Evolutionary conservation across 352 stramenopile genomes (phyloP).

Genomic region (Globisporangium mamillatum): DNA sequence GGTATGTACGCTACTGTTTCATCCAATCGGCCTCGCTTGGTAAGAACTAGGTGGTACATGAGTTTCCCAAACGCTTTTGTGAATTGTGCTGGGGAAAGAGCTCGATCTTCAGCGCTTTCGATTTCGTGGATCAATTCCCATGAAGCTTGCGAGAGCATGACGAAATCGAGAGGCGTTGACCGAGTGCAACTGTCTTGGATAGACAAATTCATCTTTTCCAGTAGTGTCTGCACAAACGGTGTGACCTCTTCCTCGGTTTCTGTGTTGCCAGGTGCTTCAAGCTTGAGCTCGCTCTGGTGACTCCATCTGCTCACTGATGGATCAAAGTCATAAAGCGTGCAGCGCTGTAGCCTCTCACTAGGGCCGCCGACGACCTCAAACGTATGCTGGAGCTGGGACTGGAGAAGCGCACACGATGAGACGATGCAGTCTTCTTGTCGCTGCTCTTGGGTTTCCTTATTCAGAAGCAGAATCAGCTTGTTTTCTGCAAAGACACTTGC

Average conservation of each 20-base stretch:
- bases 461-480: conserved; percentile 4
- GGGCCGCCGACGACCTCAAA: conserved; percentile 33
- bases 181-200: conserved; percentile 27
- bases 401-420: conserved; percentile 28
- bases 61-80: conserved; percentile 35
- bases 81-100: neutral
- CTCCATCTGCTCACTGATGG: neutral
- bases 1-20: neutral
- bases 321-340: conserved; percentile 29
- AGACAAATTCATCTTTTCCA: conserved; percentile 38
- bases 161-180: conserved; percentile 33
- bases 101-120: conserved; percentile 17
- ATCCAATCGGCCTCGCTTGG: conserved; percentile 33
- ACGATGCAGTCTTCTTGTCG: neutral
- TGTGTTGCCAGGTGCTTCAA: too few species aligned
- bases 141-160: conserved; percentile 46
- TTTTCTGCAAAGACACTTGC: conserved; percentile 2
- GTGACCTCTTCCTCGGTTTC: neutral
- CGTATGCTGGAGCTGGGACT: conserved; percentile 32
- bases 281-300: neutral
- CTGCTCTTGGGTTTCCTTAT: neutral
- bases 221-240: conserved; percentile 20
- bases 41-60: conserved; percentile 34
- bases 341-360: conserved; percentile 26
- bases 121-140: conserved; percentile 60